Percentiles rank a stretch among this genome's conserved stretches.
Evolutionary conservation across 2,329 filamentous ascomycete species (phyloP).

Genomic region (Phoma sp.): DNA sequence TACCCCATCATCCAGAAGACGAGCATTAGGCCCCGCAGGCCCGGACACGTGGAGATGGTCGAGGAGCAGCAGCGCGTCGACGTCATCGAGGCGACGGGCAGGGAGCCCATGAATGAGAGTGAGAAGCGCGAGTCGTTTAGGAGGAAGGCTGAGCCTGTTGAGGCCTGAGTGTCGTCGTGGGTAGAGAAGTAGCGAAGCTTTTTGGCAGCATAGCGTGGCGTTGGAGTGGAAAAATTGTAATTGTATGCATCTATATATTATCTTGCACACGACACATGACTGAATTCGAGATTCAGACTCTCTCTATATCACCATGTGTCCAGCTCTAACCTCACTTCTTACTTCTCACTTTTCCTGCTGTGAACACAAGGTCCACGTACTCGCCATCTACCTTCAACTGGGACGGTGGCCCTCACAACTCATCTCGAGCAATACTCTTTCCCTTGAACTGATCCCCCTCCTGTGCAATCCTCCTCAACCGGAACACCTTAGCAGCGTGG

Average conservation of each 20-base stretch:
- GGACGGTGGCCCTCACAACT: constrained; percentile 18
- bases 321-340: neutral
- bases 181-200: neutral
- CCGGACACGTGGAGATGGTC: constrained; percentile 47
- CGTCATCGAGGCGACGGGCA: constrained; percentile 59
- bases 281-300: neutral
- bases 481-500: constrained; percentile 29
- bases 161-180: constrained; percentile 9
- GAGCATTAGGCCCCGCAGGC: constrained; percentile 57
- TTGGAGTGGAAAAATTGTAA: constrained; percentile 14
- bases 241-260: constrained; percentile 1
- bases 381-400: neutral
- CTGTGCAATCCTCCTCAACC: constrained; percentile 25
- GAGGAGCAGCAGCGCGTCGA: constrained; percentile 57
- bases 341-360: neutral
- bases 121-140: constrained; percentile 55
- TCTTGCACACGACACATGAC: neutral
- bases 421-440: constrained; percentile 32
- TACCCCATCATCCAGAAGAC: constrained; percentile 66
- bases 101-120: constrained; percentile 58
- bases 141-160: constrained; percentile 52
- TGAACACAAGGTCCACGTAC: neutral
- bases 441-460: constrained; percentile 30
- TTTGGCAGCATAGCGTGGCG: constrained; percentile 19
- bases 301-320: neutral